Percentiles rank a stretch among this genome's conserved stretches.
phyloP scores from a whole-genome alignment of 2,329 filamentous ascomycete genomes.

The Pezicula radicicola region DNA sequence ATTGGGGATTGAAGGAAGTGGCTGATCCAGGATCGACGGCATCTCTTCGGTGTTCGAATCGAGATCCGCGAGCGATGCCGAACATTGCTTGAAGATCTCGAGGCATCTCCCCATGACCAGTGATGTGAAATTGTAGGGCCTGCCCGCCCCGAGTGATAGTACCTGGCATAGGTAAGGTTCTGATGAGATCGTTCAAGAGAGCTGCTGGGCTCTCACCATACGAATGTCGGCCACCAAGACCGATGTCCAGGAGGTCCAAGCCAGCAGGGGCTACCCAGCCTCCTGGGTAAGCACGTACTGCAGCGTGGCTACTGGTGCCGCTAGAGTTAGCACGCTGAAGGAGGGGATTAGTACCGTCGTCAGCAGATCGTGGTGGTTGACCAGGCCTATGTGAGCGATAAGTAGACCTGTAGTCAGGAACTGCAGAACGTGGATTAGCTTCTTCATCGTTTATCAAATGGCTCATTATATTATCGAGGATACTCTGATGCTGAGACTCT shows the following conservation, averaged over 20 bases:
- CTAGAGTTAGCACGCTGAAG: constrained; percentile 57
- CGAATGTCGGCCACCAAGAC: constrained; percentile 23
- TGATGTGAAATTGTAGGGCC: constrained; percentile 59
- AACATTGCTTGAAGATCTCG: constrained; percentile 48
- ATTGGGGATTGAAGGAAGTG: constrained; percentile 60
- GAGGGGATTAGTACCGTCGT: constrained; percentile 85
- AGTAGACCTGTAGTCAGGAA: constrained; percentile 33
- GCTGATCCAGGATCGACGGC: constrained; percentile 27
- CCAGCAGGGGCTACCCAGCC: constrained; percentile 43
- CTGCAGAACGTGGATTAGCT: constrained; percentile 30
- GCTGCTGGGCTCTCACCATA: constrained; percentile 26
- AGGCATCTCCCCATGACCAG: constrained; percentile 44
- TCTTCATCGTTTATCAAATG: background rate
- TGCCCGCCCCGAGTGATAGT: constrained; percentile 40
- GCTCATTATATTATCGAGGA: background rate
- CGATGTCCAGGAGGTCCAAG: constrained; percentile 24
- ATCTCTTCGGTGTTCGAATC: constrained; percentile 20
- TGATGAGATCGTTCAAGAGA: constrained; percentile 27
- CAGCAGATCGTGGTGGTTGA: constrained; percentile 48
- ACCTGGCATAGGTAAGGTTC: constrained; percentile 28
- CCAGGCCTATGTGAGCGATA: constrained; percentile 51
- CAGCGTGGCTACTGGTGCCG: constrained; percentile 39
- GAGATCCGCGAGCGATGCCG: constrained; percentile 23
- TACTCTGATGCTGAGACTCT: background rate
- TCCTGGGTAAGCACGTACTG: constrained; percentile 46